Percentiles rank a stretch among this genome's conserved stretches.
Evolutionary conservation across 257 asterid genomes (phyloP).

Genomic region (Lithospermum erythrorhizon): DNA sequence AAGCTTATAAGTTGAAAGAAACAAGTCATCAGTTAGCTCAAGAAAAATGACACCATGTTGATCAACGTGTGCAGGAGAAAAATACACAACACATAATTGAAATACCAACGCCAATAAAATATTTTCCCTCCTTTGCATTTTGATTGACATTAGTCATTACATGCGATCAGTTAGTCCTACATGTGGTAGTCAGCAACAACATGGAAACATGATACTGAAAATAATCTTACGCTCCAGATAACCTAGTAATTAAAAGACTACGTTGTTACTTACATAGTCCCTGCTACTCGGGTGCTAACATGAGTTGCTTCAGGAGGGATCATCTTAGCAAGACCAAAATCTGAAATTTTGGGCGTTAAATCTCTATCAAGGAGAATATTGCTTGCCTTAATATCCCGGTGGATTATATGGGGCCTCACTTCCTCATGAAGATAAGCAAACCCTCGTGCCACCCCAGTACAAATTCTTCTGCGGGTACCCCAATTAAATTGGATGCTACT

Average conservation of each 20-base stretch:
- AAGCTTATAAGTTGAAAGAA: too few relatives aligned
- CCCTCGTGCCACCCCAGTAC: constrained; percentile 75
- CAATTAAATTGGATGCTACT: constrained; percentile 46
- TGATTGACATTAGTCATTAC: too few relatives aligned
- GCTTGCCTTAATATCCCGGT: constrained; percentile 97
- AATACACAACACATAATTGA: too few relatives aligned
- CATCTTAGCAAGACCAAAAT: constrained; percentile 95
- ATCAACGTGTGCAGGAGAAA: too few relatives aligned
- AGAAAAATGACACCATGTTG: too few relatives aligned
- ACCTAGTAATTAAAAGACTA: not conserved
- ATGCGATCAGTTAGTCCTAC: too few relatives aligned
- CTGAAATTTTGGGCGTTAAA: constrained; percentile 81
- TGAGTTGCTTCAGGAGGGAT: constrained; percentile 77
- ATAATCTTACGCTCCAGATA: not conserved
- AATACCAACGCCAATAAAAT: too few relatives aligned
- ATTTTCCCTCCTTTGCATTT: too few relatives aligned
- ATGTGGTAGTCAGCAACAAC: too few relatives aligned
- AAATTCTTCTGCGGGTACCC: constrained; percentile 51
- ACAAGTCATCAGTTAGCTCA: too few relatives aligned
- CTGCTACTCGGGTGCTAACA: constrained; percentile 93
- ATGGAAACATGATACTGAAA: not conserved
- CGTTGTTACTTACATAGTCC: constrained; percentile 63
- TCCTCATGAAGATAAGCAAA: constrained; percentile 94
- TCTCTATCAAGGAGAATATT: constrained; percentile 81
- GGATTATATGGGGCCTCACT: constrained; percentile 76